phyloP scores from a whole-genome alignment of 768 basidiomycete species.

The Calocera cornea region DNA sequence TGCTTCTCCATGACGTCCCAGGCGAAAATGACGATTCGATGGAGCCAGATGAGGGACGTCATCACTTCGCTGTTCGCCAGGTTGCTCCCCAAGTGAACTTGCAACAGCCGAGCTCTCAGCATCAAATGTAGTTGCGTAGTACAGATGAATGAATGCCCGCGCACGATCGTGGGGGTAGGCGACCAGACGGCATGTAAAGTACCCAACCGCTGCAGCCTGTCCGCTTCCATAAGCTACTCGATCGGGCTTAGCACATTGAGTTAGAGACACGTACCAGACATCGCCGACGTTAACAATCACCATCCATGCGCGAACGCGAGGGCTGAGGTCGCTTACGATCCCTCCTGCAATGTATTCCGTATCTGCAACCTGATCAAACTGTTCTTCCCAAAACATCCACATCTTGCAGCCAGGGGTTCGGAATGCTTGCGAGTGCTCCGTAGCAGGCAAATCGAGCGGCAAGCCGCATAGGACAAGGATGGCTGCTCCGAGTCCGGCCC shows the following conservation, averaged over 20 bases:
- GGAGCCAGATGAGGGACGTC: neutral
- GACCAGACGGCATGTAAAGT: neutral
- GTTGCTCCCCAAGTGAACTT: neutral
- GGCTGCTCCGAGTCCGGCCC: too few relatives aligned
- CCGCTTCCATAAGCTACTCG: neutral
- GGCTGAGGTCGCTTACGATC: neutral
- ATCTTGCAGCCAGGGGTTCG: neutral
- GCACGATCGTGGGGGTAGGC: neutral
- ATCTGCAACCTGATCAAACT: neutral
- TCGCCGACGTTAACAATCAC: too few relatives aligned
- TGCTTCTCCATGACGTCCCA: neutral
- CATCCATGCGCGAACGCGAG: neutral
- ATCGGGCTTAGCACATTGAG: too few relatives aligned
- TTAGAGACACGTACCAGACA: too few relatives aligned
- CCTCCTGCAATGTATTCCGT: too few relatives aligned
- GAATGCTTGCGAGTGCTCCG: too few relatives aligned
- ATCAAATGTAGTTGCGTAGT: neutral
- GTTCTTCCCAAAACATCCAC: neutral
- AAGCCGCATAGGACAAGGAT: too few relatives aligned
- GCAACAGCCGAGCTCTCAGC: neutral
- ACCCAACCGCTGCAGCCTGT: neutral
- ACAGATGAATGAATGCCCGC: neutral
- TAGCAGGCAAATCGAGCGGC: neutral
- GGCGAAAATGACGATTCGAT: neutral
- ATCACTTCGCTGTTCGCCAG: neutral